These are phyloP conservation scores for Pilaira anomala DNA, from an alignment of 192 early-diverging fungal genomes.

Conservation along the genomic window DNA sequence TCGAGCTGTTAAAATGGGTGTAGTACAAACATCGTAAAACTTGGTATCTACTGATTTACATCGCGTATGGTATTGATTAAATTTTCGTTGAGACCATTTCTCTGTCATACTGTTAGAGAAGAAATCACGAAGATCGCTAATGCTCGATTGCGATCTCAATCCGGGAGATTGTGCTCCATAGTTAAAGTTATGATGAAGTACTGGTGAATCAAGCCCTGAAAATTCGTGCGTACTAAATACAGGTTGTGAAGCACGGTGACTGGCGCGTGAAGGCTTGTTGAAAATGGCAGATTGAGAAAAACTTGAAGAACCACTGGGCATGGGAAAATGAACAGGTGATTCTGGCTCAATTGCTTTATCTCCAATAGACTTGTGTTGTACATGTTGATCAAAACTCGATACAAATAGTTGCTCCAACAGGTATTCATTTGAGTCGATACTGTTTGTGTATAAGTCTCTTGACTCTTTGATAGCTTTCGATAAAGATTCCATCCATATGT, in stretches of 20 bases:
- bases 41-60: slow-evolving; percentile 26
- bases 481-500: slow-evolving; percentile 51
- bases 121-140: slow-evolving; percentile 24
- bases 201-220: background rate
- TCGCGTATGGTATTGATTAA: slow-evolving; percentile 20
- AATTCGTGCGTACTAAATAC: background rate
- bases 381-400: slow-evolving; percentile 25
- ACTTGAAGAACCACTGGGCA: background rate
- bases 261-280: background rate
- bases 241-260: slow-evolving; percentile 1
- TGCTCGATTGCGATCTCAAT: slow-evolving; percentile 11
- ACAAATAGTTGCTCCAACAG: slow-evolving; percentile 31
- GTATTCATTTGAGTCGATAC: slow-evolving; percentile 8
- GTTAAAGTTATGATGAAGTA: background rate
- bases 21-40: slow-evolving; percentile 33
- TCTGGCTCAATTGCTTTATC: background rate
- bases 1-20: slow-evolving; percentile 30
- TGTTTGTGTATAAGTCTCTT: slow-evolving; percentile 19
- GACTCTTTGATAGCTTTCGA: slow-evolving; percentile 43
- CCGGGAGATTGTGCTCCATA: background rate
- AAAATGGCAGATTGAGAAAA: slow-evolving; percentile 2
- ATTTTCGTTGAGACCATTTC: slow-evolving; percentile 27
- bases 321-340: background rate
- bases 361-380: background rate
- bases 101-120: slow-evolving; percentile 16